Evolutionary conservation across 1,139 yeast species (phyloP).

Genomic region (Yamadazyma atmosphaerica): DNA sequence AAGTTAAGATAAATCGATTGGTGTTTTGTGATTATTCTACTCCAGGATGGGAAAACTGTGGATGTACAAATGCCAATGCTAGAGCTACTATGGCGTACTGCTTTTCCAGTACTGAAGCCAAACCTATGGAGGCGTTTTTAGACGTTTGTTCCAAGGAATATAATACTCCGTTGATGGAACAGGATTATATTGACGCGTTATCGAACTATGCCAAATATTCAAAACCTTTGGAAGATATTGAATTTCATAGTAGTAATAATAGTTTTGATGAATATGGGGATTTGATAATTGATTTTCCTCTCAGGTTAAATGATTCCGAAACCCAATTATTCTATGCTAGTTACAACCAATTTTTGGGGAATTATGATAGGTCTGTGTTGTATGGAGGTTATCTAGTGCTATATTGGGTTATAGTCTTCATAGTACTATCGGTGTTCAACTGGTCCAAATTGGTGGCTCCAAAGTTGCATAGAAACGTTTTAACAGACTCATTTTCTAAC

Average conservation of each 20-base stretch:
- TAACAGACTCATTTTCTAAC: constrained; percentile 26
- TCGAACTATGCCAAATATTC: constrained; percentile 38
- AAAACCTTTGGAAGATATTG: constrained; percentile 22
- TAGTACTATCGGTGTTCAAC: constrained; percentile 26
- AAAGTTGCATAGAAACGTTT: constrained; percentile 10
- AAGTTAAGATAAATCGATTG: constrained; percentile 21
- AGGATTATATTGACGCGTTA: constrained; percentile 33
- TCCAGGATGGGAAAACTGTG: constrained; percentile 20
- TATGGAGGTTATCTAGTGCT: constrained; percentile 31
- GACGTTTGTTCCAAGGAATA: constrained; percentile 25
- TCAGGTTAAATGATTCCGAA: constrained; percentile 24
- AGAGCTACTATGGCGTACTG: constrained; percentile 46
- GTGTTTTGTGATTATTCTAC: constrained; percentile 23
- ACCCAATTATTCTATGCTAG: constrained; percentile 21
- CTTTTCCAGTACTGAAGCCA: constrained; percentile 22
- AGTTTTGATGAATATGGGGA: constrained; percentile 20
- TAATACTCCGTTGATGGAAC: constrained; percentile 28
- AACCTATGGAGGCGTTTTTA: constrained; percentile 23
- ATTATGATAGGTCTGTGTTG: constrained; percentile 35
- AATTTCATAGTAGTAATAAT: constrained; percentile 3
- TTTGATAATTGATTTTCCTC: constrained; percentile 22
- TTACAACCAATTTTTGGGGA: constrained; percentile 40
- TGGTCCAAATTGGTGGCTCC: constrained; percentile 35
- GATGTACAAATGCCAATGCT: constrained; percentile 33
- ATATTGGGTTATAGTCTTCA: constrained; percentile 34